phyloP scores from a whole-genome alignment of 495 filamentous ascomycete genomes.

The Lichenothelia convexa region DNA sequence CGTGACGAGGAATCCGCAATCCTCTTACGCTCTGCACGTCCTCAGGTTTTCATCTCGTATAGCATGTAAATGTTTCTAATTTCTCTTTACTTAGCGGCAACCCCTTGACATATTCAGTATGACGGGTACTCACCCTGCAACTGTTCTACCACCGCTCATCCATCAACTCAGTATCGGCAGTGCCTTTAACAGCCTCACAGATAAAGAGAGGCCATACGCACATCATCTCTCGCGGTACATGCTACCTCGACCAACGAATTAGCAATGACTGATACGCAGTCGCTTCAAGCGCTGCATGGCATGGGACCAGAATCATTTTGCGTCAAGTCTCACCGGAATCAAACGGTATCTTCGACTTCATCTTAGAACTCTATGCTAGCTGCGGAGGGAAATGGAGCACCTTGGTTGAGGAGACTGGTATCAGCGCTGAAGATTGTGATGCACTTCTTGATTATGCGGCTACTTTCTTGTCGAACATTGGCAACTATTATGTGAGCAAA shows the following conservation, averaged over 20 bases:
- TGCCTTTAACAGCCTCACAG: slow-evolving; percentile 9
- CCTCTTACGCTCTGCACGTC: too few relatives aligned
- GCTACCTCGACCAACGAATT: neutral
- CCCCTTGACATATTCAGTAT: too few relatives aligned
- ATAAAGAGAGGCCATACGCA: slow-evolving; percentile 17
- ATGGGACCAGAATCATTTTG: slow-evolving; percentile 22
- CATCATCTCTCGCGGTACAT: slow-evolving; percentile 8
- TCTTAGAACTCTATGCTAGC: slow-evolving; percentile 18
- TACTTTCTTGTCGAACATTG: slow-evolving; percentile 13
- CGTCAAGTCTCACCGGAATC: slow-evolving; percentile 25
- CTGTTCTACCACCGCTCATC: too few relatives aligned
- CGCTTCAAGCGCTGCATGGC: slow-evolving; percentile 20
- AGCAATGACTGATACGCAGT: neutral
- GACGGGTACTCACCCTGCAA: too few relatives aligned
- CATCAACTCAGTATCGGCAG: neutral
- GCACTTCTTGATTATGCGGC: slow-evolving; percentile 14
- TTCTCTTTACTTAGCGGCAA: too few relatives aligned
- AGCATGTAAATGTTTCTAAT: too few relatives aligned
- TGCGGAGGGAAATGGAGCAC: slow-evolving; percentile 22
- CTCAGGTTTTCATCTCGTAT: too few relatives aligned
- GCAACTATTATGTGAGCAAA: slow-evolving; percentile 14
- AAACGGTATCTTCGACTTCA: slow-evolving; percentile 22
- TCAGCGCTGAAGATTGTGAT: slow-evolving; percentile 2
- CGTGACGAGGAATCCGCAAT: too few relatives aligned
- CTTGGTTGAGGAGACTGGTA: slow-evolving; percentile 6